Evolutionary conservation across 2,329 filamentous ascomycete genomes (phyloP), one percentile per base, ranked within the genome.

Genomic region (Arthrobotrys sphaeroides): DNA sequence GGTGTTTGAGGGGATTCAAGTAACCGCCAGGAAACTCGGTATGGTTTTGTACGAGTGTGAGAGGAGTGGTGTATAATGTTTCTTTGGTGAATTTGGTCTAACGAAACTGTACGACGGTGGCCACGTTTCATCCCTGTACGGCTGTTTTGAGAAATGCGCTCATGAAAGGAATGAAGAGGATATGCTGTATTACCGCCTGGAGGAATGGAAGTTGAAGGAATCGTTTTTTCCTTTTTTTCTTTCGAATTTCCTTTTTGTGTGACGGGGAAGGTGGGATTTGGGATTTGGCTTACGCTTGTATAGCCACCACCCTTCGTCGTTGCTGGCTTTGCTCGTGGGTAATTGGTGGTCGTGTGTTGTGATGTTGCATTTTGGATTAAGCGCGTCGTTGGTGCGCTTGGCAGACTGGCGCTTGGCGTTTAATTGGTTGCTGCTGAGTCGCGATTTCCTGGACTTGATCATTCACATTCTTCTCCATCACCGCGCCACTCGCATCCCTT

Each of bases 41-140:
- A 6, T 33, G n/a, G n/a, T 33, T 31, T 20, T 38, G 31, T 20
- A 55, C 18, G 22, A 38, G 7, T 3, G 5, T 16, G 10, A 1
- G 10, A 10, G 38, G 51, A 7, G 3, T 4, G n/a, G 10, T n/a
- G 13, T 13, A 5, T 2, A 13, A 13, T 36, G 1, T 47, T 10
- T 22, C 33, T 16, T 22, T 12, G 3, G n/a, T 9, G 5, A 12
- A 16, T 22, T 47, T 36, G 18, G 2, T 2, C 24, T 59, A 28
- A 10, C 7, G 10, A 6, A 1, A 10, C 24, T 62, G 40, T 62
- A 24, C 40, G 5, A 62, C 57, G 12, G 18, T 28, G 24, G 24
- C 40, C 57, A 62, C 57, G 40, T 62, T 62, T 62, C 40, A 62
- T 62, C 57, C 40, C 26, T 62, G 57, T 45, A 45, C 38, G 18